Evolutionary conservation across 1,284 basidiomycete species (phyloP).

Genomic region (Puccinia novopanici): DNA sequence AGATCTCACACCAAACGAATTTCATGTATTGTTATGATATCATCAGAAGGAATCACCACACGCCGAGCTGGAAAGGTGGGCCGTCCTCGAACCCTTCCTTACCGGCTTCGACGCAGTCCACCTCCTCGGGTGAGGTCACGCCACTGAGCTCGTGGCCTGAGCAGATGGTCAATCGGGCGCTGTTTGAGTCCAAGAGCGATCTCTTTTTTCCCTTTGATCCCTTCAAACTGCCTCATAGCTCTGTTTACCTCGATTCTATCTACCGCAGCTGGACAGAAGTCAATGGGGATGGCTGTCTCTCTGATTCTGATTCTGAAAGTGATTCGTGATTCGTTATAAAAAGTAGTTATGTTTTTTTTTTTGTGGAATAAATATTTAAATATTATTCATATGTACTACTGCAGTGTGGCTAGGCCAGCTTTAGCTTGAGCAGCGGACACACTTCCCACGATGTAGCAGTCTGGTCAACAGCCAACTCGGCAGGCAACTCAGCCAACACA

Average conservation of each 20-base stretch:
- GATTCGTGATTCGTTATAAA: too few species aligned
- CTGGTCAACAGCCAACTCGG: too few species aligned
- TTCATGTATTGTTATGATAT: constrained; percentile 96
- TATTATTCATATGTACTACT: too few species aligned
- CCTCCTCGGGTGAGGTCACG: too few species aligned
- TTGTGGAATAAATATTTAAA: too few species aligned
- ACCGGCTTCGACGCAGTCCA: too few species aligned
- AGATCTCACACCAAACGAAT: constrained; percentile 82
- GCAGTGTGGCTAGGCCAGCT: too few species aligned
- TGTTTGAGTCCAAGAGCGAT: constrained; percentile 72
- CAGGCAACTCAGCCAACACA: too few species aligned
- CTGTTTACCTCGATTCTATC: constrained; percentile 62
- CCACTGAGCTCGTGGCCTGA: constrained; percentile 34
- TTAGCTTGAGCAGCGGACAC: too few species aligned
- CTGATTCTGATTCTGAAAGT: constrained; percentile 58
- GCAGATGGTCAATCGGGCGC: constrained; percentile 48
- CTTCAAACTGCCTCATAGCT: constrained; percentile 74
- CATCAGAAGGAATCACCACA: constrained; percentile 73
- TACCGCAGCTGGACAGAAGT: constrained; percentile 65
- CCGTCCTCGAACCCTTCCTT: too few species aligned
- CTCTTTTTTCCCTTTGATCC: constrained; percentile 99
- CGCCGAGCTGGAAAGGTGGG: too few species aligned
- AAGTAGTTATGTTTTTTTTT: background rate
- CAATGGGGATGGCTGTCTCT: constrained; percentile 57
- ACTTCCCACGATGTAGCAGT: too few species aligned